phyloP scores from a whole-genome alignment of 2,329 filamentous ascomycete species.

The Magnaporthales sp. region DNA sequence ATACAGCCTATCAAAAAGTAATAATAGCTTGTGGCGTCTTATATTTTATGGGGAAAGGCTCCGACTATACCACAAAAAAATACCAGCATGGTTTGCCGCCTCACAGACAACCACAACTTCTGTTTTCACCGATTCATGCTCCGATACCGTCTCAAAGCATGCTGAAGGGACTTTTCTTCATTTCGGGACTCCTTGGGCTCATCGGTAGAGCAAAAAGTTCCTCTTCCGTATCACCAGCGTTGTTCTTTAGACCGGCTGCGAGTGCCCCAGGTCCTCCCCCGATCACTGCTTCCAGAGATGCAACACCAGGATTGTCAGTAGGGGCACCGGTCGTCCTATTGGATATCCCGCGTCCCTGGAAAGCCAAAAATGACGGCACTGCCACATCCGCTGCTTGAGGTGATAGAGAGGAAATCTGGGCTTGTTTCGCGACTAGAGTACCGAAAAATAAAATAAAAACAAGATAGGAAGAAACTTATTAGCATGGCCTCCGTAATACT shows the following conservation, averaged over 20 bases:
- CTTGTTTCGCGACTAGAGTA: conserved; percentile 8
- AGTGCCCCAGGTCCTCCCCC: conserved; percentile 14
- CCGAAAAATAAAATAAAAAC: conserved; percentile 25
- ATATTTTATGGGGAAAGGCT: too few relatives aligned
- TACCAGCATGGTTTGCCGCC: neutral
- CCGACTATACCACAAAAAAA: neutral
- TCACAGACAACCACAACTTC: neutral
- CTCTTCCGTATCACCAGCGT: conserved; percentile 53
- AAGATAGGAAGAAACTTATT: conserved; percentile 8
- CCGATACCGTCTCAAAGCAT: conserved; percentile 24
- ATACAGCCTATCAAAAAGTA: neutral
- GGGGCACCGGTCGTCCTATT: neutral
- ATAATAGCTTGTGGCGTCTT: neutral
- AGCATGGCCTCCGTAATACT: conserved; percentile 4
- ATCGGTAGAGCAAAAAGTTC: conserved; percentile 82
- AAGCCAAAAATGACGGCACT: conserved; percentile 51
- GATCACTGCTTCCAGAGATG: conserved; percentile 31
- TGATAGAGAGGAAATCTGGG: conserved; percentile 31
- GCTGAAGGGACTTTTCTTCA: conserved; percentile 75
- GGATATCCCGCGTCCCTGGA: conserved; percentile 33
- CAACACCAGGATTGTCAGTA: conserved; percentile 15
- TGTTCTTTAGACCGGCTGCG: neutral
- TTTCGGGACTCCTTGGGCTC: conserved; percentile 78
- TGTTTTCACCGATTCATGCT: neutral
- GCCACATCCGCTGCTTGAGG: conserved; percentile 56